Evolutionary conservation across 23 red algal species (phyloP), one percentile per base, ranked within the genome.

Genomic region (Agarophyton chilense): DNA sequence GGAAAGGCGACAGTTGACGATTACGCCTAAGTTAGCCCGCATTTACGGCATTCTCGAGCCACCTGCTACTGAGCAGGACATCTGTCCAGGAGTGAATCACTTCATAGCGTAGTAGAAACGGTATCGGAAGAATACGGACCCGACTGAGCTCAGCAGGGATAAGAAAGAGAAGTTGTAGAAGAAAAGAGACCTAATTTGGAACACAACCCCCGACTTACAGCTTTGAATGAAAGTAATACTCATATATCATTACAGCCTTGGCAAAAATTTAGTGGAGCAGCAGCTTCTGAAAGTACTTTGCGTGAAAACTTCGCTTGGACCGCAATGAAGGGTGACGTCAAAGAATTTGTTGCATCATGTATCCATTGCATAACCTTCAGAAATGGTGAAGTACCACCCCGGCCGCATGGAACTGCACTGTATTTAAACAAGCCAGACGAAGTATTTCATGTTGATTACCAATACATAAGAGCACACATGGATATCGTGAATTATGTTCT

Each of bases 391-490:
- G 33, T 36, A 28, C 29, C 36, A 26, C 82, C 82, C 8, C 24
- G 82, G 2, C 82, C 64, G 16, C n/a, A 51, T 41, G 52, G 58
- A 39, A 39, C 19, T 55, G 67, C 65, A 24, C 25, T 74, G 2
- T 65, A 87, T 39, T 63, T 7, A 2, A 43, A 35, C 31, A 18
- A 29, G 8, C 42, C 63, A 35, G 75, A 87, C 32, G 65, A 87
- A 46, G 64, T 87, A 21, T n/a, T 87, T 14, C 62, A 87, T 35
- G 66, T 44, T 75, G 82, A 87, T 57, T 87, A 74, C 45, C 42
- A 56, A 9, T 74, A 73, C 50, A 72, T 87, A 8, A 65, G 82
- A 35, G 17, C 4, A 39, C 29, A 28, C 22, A 22, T n/a, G n/a
- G n/a, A n/a, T n/a, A n/a, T n/a, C n/a, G n/a, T n/a, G n/a, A n/a